Base-by-base conservation (phyloP, 441 rosid genomes). In the Bruguiera hainesii region DNA sequence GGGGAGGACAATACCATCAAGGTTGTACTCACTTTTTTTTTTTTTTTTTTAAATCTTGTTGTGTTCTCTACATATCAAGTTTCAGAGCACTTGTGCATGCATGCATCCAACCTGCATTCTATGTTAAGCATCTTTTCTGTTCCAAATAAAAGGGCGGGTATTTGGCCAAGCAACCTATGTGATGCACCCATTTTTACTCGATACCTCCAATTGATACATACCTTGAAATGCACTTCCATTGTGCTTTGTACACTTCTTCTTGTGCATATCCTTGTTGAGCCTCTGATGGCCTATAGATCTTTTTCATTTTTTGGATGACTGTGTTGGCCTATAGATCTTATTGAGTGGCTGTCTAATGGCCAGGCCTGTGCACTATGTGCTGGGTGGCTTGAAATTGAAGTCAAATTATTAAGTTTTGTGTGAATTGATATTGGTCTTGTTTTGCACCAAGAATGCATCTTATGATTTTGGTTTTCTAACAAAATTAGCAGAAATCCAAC, bases 1-100 rank as follows among this genome's bases (percentile, higher is more conserved):
- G 99, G 99, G 66, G 97, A 96, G 78, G 99, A 96, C 86, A 88
- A 93, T 70, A 80, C 89, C 53, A 94, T 96, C 33, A 96, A 96
- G 97, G 99, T 90, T 76, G 62, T 76, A 50, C 50, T 75, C 65
- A 18, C 33, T 71, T 72, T 74, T 61, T 59, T 65, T 59, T 49
- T 67, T 1, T 63, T 70, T 56, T 15, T 60, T 20, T 20, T 20
- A 20, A 26, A 37, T 52, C 60, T 73, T 46, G 48, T 13, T 42
- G 18, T 3, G 48, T 42, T 42, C 48, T 42, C 48, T 42, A 13
- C 46, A n/a, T 23, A 11, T 7, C 18, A 33, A 5, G 56, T 2
- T 13, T 37, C 46, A 37, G 46, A 37, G 11, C 46, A 37, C 15
- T 9, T 37, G 46, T 11, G 15, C 46, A 9, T 11, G 4, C 48